Evolutionary conservation across 305 asterid species (phyloP), one percentile per base, ranked within the genome.

Genomic region (Galium porrigens): DNA sequence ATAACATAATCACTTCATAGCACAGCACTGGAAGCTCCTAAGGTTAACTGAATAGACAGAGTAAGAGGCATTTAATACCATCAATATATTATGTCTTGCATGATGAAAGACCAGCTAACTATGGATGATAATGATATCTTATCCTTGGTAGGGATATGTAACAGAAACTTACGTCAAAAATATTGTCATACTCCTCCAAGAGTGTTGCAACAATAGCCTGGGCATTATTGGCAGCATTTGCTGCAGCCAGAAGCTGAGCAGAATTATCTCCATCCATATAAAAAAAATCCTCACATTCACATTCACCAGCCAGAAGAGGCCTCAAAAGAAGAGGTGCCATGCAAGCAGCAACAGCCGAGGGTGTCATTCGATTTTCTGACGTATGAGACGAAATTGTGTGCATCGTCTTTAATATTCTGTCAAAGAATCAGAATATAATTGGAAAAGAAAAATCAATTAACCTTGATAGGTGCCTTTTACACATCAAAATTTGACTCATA

Each of bases 291-390:
- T 90, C 99, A 67, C 85, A 32, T 79, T 94, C 99, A 65, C 99
- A 94, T 82, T 94, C 99, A 57, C 99, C 99, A 58, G 99, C 90
- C 73, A 94, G 81, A 66, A 94, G 96, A 34, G 99, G 99, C 33
- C 96, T 96, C 80, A 94, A 81, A 65, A 94, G 92, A 86, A 94
- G 81, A 17, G 99, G 99, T 49, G 99, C 99, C 99, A 94, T 94
- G 76, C 99, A 94, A 77, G 99, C 97, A 73, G 97, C 97, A 78
- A 94, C 96, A 33, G 99, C 99, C 2, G 96, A 79, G 67, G 96
- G 85, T 63, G 86, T 83, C 99, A 94, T 94, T 74, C 97, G 94
- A 73, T 86, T 94, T 75, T 82, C 94, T 71, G 88, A 76, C 60
- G 85, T 82, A 77, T 94, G 88, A 17, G 86, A 77, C 61, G 97